Conservation (phyloP, 176 grass and related monocot species). For the Zoysia japonica region DNA sequence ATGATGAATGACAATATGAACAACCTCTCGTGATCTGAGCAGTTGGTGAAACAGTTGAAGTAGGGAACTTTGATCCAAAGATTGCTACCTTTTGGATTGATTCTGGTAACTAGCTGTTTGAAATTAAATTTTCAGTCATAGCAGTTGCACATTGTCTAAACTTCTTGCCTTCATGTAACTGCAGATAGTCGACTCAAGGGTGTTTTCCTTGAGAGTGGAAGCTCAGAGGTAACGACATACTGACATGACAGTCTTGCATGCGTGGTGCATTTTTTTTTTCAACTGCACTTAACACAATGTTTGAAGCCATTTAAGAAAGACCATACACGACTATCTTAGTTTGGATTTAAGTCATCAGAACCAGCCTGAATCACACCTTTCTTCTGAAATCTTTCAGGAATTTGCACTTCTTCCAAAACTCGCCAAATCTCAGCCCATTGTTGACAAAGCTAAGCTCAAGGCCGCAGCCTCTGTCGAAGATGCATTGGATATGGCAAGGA, state of each 20-base stretch:
- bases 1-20: conserved; percentile 8
- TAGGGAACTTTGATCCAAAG: conserved; percentile 90
- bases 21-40: conserved; percentile 35
- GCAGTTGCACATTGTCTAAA: conserved; percentile 22
- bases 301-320: conserved; percentile 1
- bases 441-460: conserved; percentile 75
- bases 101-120: conserved; percentile 58
- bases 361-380: conserved; percentile 1
- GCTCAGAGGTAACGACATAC: conserved; percentile 63
- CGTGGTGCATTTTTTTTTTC: background rate
- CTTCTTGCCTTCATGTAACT: conserved; percentile 12
- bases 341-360: background rate
- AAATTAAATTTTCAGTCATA: conserved; percentile 19
- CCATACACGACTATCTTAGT: background rate
- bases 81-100: conserved; percentile 86
- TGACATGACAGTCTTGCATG: background rate
- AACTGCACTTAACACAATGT: background rate
- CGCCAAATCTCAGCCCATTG: conserved; percentile 71
- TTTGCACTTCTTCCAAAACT: conserved; percentile 68
- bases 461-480: conserved; percentile 65
- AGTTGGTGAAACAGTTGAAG: conserved; percentile 91
- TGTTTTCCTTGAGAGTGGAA: conserved; percentile 97
- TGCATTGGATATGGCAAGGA: conserved; percentile 74
- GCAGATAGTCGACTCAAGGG: conserved; percentile 90
- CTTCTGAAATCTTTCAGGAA: conserved; percentile 67